phyloP scores from a whole-genome alignment of 331 rosid species.

The Erythrophleum ivorense region DNA sequence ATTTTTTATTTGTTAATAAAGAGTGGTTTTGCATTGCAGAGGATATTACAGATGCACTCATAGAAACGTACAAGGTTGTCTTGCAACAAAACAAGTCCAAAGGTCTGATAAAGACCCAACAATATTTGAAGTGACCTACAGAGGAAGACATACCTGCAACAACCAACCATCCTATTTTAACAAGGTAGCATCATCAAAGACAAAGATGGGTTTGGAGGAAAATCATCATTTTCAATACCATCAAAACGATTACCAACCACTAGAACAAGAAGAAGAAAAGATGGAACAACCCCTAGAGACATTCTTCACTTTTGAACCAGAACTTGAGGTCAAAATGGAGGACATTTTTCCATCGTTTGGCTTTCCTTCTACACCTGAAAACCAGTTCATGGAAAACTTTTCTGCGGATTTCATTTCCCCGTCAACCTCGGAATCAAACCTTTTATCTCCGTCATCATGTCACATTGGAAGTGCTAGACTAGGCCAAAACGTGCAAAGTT shows the following conservation, averaged over 20 bases:
- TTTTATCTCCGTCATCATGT: conserved; percentile 43
- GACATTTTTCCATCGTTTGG: conserved; percentile 54
- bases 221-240: conserved; percentile 15
- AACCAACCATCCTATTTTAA: conserved; percentile 42
- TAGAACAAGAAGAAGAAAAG: conserved; percentile 37
- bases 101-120: conserved; percentile 70
- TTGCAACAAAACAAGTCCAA: conserved; percentile 90
- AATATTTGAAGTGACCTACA: conserved; percentile 55
- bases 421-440: conserved; percentile 56
- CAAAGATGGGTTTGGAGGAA: conserved; percentile 37
- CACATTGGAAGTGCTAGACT: conserved; percentile 41
- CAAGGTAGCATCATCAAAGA: conserved; percentile 34
- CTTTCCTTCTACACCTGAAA: conserved; percentile 50
- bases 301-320: conserved; percentile 41
- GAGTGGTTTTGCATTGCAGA: conserved; percentile 56
- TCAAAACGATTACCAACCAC: conserved; percentile 21
- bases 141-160: conserved; percentile 80
- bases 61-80: conserved; percentile 67
- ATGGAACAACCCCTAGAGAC: conserved; percentile 32
- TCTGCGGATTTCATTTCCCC: conserved; percentile 49
- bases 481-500: conserved; percentile 51
- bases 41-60: conserved; percentile 89
- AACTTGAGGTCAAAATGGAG: conserved; percentile 54
- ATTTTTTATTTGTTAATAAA: conserved; percentile 24
- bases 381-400: conserved; percentile 41